Conservation (phyloP, 2,329 filamentous ascomycete genomes). For the Stachybotrys chlorohalonatus region DNA sequence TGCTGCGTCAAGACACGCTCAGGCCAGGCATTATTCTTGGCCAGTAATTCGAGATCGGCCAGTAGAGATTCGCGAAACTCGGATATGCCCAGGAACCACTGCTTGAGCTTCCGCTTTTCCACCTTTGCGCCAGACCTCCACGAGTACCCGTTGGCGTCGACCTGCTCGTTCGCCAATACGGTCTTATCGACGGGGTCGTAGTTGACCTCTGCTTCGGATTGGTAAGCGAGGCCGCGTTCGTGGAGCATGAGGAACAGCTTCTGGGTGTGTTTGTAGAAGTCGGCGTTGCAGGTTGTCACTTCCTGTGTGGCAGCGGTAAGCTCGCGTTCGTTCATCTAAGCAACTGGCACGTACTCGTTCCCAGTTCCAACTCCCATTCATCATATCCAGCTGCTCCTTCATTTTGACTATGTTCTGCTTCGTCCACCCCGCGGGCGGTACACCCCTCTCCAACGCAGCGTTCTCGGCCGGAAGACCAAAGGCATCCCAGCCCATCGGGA, state of each 20-base stretch:
- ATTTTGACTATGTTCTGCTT: slow-evolving; percentile 71
- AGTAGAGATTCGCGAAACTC: slow-evolving; percentile 66
- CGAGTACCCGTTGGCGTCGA: slow-evolving; percentile 75
- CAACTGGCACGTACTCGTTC: slow-evolving; percentile 50
- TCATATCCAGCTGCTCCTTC: slow-evolving; percentile 69
- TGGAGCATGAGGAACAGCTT: slow-evolving; percentile 72
- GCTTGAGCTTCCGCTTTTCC: slow-evolving; percentile 68
- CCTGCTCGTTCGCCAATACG: slow-evolving; percentile 86
- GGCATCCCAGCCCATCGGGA: slow-evolving; percentile 94
- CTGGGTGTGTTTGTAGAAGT: slow-evolving; percentile 86
- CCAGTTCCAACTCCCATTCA: slow-evolving; percentile 84
- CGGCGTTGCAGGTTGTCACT: slow-evolving; percentile 72
- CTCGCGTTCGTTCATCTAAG: neutral
- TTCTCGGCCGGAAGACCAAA: slow-evolving; percentile 90
- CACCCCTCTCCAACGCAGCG: slow-evolving; percentile 73
- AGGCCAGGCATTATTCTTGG: slow-evolving; percentile 62
- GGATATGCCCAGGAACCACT: slow-evolving; percentile 87
- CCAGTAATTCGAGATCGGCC: slow-evolving; percentile 58
- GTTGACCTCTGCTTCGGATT: slow-evolving; percentile 76
- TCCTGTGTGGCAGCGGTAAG: slow-evolving; percentile 43
- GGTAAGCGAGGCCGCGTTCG: slow-evolving; percentile 69
- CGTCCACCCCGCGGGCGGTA: slow-evolving; percentile 74
- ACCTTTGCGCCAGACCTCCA: slow-evolving; percentile 85
- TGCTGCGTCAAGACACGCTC: slow-evolving; percentile 78
- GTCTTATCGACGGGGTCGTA: slow-evolving; percentile 87